These are phyloP conservation scores for Coccinonectria pachysandricola DNA, from an alignment of 2,329 filamentous ascomycete species.

Conservation along the genomic window DNA sequence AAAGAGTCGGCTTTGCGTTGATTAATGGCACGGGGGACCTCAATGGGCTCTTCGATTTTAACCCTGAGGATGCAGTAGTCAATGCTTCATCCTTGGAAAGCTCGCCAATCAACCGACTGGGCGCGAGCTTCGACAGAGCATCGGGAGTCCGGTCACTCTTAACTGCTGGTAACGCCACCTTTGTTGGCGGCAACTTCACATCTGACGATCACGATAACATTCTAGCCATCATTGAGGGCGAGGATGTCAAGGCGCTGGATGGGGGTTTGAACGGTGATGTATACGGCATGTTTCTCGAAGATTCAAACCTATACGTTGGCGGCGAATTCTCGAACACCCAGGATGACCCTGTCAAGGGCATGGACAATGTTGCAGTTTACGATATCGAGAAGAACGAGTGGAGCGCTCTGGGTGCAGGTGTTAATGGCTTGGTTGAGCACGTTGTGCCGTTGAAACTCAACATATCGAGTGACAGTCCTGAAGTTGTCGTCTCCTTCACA, in stretches of 20 bases:
- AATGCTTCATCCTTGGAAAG: slow-evolving; percentile 53
- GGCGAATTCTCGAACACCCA: slow-evolving; percentile 73
- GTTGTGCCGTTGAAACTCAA: slow-evolving; percentile 75
- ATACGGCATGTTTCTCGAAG: slow-evolving; percentile 57
- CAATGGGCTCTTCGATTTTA: slow-evolving; percentile 85
- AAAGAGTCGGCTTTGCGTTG: slow-evolving; percentile 69
- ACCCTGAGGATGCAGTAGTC: slow-evolving; percentile 46
- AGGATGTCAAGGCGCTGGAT: slow-evolving; percentile 50
- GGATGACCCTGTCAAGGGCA: slow-evolving; percentile 47
- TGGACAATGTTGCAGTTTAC: slow-evolving; percentile 71
- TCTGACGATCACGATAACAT: slow-evolving; percentile 61
- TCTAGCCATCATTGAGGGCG: slow-evolving; percentile 57
- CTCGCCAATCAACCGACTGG: slow-evolving; percentile 69
- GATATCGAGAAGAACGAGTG: slow-evolving; percentile 59
- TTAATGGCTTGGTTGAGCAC: slow-evolving; percentile 66
- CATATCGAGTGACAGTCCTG: slow-evolving; percentile 54
- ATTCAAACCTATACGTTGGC: slow-evolving; percentile 63
- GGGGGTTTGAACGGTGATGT: slow-evolving; percentile 75
- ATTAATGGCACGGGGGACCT: slow-evolving; percentile 67
- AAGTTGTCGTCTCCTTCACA: slow-evolving; percentile 68
- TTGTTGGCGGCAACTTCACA: slow-evolving; percentile 78
- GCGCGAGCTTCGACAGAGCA: slow-evolving; percentile 53
- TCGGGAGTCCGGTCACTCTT: slow-evolving; percentile 64
- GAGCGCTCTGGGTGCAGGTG: slow-evolving; percentile 72
- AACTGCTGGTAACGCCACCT: slow-evolving; percentile 53